phyloP scores from a whole-genome alignment of 2,329 filamentous ascomycete genomes.

The Colletotrichum shisoi region DNA sequence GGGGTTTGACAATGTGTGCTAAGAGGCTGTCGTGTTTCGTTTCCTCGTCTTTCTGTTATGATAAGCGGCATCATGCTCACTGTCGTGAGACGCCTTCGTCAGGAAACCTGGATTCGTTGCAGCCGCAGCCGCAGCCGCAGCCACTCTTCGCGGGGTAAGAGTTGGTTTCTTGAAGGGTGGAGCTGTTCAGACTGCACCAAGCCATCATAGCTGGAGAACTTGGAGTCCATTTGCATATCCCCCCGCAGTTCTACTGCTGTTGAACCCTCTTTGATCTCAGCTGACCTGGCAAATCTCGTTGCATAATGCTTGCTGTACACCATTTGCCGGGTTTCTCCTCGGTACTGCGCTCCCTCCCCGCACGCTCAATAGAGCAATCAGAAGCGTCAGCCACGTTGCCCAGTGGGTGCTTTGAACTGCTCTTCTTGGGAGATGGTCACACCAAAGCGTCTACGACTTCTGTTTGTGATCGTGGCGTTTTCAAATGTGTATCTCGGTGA shows the following conservation, averaged over 20 bases:
- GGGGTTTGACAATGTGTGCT: conserved; percentile 1
- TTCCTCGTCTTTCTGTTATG: not conserved
- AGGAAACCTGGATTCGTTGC: too few species aligned
- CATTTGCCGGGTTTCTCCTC: not conserved
- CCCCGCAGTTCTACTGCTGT: conserved; percentile 4
- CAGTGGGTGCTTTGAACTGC: conserved; percentile 14
- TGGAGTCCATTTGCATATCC: not conserved
- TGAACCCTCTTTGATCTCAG: not conserved
- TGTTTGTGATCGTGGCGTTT: conserved; percentile 22
- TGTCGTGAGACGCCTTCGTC: not conserved
- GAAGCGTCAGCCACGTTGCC: conserved; percentile 19
- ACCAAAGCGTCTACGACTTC: conserved; percentile 32
- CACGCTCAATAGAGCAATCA: conserved; percentile 20
- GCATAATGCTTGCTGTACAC: too few species aligned
- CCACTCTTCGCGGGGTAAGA: too few species aligned
- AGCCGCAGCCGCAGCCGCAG: too few species aligned
- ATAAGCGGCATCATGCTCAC: not conserved
- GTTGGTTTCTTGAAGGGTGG: not conserved
- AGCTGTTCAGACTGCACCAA: too few species aligned
- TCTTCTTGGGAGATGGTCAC: conserved; percentile 14
- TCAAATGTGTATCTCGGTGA: not conserved
- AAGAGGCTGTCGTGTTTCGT: not conserved
- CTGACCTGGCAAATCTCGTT: not conserved
- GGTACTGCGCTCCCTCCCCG: conserved; percentile 1
- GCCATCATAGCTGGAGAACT: too few species aligned